These are phyloP conservation scores for Limonium bicolor DNA, from an alignment of 148 eudicot genomes.

Conservation along the genomic window DNA sequence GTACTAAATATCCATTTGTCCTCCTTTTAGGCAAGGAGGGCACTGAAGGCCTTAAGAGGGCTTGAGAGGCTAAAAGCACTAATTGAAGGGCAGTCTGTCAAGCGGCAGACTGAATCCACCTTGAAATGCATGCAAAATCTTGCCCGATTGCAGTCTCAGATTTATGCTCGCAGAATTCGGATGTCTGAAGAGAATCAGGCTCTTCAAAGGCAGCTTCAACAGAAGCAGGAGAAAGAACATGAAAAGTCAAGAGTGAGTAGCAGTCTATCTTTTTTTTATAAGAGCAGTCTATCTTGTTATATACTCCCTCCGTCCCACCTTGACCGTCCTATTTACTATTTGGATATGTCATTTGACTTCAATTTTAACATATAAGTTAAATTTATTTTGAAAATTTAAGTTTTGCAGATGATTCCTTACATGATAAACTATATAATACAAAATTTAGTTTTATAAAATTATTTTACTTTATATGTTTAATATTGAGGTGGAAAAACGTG, in stretches of 20 bases:
- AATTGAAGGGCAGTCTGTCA: slow-evolving; percentile 73
- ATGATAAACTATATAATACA: too few species aligned
- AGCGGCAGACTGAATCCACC: slow-evolving; percentile 65
- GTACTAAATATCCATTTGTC: not conserved
- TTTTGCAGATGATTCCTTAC: too few species aligned
- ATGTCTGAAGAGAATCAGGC: slow-evolving; percentile 75
- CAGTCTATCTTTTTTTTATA: too few species aligned
- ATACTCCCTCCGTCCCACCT: too few species aligned
- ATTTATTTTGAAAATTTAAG: too few species aligned
- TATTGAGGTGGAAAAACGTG: too few species aligned
- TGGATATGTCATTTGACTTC: too few species aligned
- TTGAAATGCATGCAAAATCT: slow-evolving; percentile 79
- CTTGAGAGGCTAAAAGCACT: slow-evolving; percentile 69
- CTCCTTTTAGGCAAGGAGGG: slow-evolving; percentile 64
- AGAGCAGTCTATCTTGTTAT: too few species aligned
- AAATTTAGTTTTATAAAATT: too few species aligned
- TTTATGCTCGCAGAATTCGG: slow-evolving; percentile 52
- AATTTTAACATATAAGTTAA: too few species aligned
- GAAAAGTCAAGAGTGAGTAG: slow-evolving; percentile 53
- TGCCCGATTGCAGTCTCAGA: slow-evolving; percentile 73
- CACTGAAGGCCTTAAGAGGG: slow-evolving; percentile 67
- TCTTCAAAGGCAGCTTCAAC: slow-evolving; percentile 67
- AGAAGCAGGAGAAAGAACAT: slow-evolving; percentile 59
- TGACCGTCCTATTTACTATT: too few species aligned
- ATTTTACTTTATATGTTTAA: too few species aligned